Evolutionary conservation across 2,329 filamentous ascomycete species (phyloP).

Genomic region (Cercospora zeina): DNA sequence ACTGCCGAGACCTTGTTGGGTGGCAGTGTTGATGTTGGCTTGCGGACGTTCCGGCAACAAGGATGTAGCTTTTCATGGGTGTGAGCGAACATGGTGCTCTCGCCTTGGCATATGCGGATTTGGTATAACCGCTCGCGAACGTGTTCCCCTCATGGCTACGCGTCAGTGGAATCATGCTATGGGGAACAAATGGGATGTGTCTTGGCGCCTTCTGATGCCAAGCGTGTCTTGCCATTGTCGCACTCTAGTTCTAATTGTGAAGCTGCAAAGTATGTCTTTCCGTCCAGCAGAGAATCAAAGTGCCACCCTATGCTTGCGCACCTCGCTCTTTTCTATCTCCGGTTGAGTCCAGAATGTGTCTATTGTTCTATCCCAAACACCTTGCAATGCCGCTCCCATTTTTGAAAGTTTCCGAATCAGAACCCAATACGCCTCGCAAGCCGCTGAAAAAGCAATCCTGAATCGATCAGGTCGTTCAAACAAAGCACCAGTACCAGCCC

Average conservation of each 20-base stretch:
- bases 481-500: not conserved
- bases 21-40: constrained; percentile 9
- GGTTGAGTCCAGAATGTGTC: constrained; percentile 9
- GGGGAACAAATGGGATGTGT: not conserved
- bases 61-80: not conserved
- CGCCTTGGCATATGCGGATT: not conserved
- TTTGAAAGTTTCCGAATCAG: not conserved
- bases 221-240: constrained; percentile 9
- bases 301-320: constrained; percentile 4
- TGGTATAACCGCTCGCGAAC: not conserved
- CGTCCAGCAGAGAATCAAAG: not conserved
- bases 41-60: not conserved
- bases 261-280: not conserved
- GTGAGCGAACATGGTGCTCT: not conserved
- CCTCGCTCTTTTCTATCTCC: not conserved
- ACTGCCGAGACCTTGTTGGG: not conserved
- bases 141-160: not conserved
- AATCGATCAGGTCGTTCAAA: not conserved
- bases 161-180: not conserved
- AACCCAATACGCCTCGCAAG: constrained; percentile 2
- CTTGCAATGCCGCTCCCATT: constrained; percentile 17
- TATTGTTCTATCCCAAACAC: constrained; percentile 7
- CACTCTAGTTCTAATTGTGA: not conserved
- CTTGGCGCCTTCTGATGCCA: not conserved
- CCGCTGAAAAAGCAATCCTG: not conserved